Base-by-base conservation (phyloP, 2,329 filamentous ascomycete genomes). In the Orbilia quercus region DNA sequence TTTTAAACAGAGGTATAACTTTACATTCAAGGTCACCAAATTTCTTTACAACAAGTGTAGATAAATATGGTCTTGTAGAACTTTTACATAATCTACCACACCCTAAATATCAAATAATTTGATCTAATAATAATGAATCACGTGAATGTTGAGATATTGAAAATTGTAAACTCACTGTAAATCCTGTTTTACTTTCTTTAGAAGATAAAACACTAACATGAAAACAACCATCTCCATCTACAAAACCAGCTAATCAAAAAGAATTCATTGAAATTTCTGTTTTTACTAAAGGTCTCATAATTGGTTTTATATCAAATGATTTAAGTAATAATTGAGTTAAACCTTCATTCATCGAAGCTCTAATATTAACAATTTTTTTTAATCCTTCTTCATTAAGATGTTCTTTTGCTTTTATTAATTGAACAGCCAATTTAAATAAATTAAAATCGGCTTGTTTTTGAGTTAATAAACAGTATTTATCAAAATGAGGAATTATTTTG, bases 401-500 rank as follows among this genome's bases (percentile, higher is more conserved):
- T 31, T 40, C 6, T 28, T 23, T 16, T 12, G 7, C 20, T 14
- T 6, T 34, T 20, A 54, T 54, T 54, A 28, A 25, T 18, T 54
- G 2, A 11, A 9, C 7, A 4, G 7, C 7, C 4, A 14, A 2
- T 7, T 20, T 47, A 14, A 11, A 47, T 22, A 22, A 47, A 9
- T 14, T 20, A 22, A 22, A 47, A 47, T 47, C 44, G 6, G 12
- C 44, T 22, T 47, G 7, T 20, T 47, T 47, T 25, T 47, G 12
- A 4, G 44, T 47, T 22, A 47, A 14, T 22, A 47, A 16, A 7
- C 2, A 4, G 14, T 47, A 47, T 47, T 22, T 22, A 47, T 47
- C 16, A 47, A 47, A 47, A 47, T 47, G 44, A 22, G 7, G 7
- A 7, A 47, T 47, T 4, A 47, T 47, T 22, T n/a, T n/a, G n/a